Evolutionary conservation across 140 eudicot species (phyloP), one percentile per base, ranked within the genome.

Genomic region (Flaveria floridana): DNA sequence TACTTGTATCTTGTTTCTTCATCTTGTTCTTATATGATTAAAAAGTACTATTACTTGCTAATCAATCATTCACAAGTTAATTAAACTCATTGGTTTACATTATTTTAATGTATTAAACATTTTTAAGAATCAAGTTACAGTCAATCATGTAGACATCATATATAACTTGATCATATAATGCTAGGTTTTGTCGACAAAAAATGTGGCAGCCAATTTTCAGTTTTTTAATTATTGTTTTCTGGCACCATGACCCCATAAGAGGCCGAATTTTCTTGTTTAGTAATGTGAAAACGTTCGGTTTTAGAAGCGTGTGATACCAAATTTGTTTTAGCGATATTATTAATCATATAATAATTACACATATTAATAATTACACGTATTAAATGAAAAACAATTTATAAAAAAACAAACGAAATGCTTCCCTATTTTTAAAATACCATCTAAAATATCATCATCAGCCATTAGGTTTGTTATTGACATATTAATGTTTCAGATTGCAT

Each of bases 1-100:
- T 10, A 23, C 34, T 59, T n/a, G 13, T 59, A 52, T 41, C 1
- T 42, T 59, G 3, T 26, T 68, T 42, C 53, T 34, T 30, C 76
- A 56, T 39, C 11, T 72, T 50, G 13, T 2, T 20, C 13, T 42
- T 19, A 18, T n/a, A 30, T 71, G 0, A 70, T 70, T 30, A 21
- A 13, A 20, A 69, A 69, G 21, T 69, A 69, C 61, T 25, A 70
- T 70, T 25, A 70, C 50, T 70, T 70, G 8, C 48, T 39, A 41
- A 65, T 9, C 19, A n/a, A 7, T 39, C 3, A 62, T 65, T 65
- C 46, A 28, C 0, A 62, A 62, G 19, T 28, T 62, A 23, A 23
- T 12, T 28, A 28, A 26, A 5, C 11, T 30, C 21, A 13, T 12
- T n/a, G 8, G 23, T 20, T 19, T 21, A 58, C n/a, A 11, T 9